These are phyloP conservation scores for Teratosphaeria destructans DNA, from an alignment of 2,329 filamentous ascomycete species.

Conservation along the genomic window DNA sequence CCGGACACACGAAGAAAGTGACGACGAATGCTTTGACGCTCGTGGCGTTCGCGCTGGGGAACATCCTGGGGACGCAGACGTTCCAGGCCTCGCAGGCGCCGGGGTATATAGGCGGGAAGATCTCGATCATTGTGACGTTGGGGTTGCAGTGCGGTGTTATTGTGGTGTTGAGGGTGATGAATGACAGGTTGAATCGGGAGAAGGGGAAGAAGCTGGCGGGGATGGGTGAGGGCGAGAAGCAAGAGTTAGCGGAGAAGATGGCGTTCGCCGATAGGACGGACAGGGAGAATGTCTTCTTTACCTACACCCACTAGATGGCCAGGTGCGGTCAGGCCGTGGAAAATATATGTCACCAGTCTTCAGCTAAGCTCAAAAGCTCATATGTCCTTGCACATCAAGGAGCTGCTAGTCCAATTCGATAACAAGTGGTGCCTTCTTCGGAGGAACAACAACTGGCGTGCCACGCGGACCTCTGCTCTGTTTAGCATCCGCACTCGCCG, in stretches of 20 bases:
- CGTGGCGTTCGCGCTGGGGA: conserved; percentile 33
- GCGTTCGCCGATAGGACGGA: conserved; percentile 14
- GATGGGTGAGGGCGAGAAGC: conserved; percentile 18
- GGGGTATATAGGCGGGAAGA: conserved; percentile 21
- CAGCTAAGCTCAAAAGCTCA: too few relatives aligned
- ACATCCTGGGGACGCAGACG: conserved; percentile 36
- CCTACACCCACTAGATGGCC: conserved; percentile 8
- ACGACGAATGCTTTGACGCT: conserved; percentile 38
- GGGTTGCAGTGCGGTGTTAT: conserved; percentile 20
- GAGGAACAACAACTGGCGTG: neutral
- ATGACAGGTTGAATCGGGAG: conserved; percentile 19
- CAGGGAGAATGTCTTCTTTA: conserved; percentile 12
- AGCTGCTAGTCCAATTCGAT: conserved; percentile 8
- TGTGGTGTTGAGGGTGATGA: conserved; percentile 23
- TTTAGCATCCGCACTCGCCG: neutral
- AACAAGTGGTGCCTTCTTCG: conserved; percentile 3
- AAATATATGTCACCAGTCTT: too few relatives aligned
- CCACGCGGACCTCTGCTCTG: neutral
- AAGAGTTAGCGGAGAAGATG: conserved; percentile 19
- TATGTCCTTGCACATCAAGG: too few relatives aligned
- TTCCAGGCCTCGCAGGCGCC: conserved; percentile 35
- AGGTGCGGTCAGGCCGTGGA: too few relatives aligned
- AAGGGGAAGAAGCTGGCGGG: conserved; percentile 16
- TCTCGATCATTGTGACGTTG: conserved; percentile 15
- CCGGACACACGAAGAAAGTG: conserved; percentile 41